These are phyloP conservation scores for Manihot esculenta DNA, from an alignment of 441 rosid species.

Conservation along the genomic window DNA sequence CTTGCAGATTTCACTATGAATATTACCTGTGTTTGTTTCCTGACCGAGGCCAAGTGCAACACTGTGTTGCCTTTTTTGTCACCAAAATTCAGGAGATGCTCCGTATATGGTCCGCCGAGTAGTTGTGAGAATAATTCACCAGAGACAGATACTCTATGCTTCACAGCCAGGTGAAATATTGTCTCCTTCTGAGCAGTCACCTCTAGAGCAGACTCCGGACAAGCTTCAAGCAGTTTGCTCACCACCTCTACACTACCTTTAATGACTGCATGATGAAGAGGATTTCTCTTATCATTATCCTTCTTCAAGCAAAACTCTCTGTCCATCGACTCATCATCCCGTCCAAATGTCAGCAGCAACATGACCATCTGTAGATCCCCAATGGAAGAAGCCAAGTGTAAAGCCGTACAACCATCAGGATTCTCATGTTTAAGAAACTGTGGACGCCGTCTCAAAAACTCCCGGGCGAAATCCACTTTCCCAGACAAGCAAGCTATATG, in stretches of 20 bases:
- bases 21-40: conserved; percentile 2
- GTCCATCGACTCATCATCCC: too few relatives aligned
- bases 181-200: conserved; percentile 4
- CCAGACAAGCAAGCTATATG: neutral
- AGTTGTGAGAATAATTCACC: neutral
- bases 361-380: neutral
- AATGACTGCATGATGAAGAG: conserved; percentile 19
- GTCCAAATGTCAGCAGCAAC: too few relatives aligned
- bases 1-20: neutral
- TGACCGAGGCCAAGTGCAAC: conserved; percentile 7
- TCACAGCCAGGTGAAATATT: conserved; percentile 1
- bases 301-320: conserved; percentile 5
- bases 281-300: conserved; percentile 12
- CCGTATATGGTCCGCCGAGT: neutral
- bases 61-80: conserved; percentile 14
- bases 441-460: neutral
- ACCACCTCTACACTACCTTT: conserved; percentile 1
- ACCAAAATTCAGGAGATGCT: neutral
- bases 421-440: neutral
- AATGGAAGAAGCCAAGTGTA: conserved; percentile 19
- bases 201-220: conserved; percentile 12
- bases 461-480: neutral
- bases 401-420: neutral
- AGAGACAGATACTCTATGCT: neutral
- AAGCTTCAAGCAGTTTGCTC: neutral